phyloP scores from a whole-genome alignment of 805 yeast genomes.

The Ogataea zsoltii region DNA sequence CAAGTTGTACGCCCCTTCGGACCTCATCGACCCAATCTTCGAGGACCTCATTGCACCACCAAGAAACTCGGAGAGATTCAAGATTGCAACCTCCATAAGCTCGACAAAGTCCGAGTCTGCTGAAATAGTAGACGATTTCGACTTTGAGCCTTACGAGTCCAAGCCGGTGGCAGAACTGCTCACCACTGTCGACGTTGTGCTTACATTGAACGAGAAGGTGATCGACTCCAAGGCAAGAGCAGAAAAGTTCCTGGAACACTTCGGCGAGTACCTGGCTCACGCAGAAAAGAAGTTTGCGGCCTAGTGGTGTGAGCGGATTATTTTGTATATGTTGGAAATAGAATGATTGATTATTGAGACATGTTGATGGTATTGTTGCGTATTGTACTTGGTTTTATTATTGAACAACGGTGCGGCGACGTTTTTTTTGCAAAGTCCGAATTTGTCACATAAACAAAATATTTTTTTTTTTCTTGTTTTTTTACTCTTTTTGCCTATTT shows the following conservation, averaged over 20 bases:
- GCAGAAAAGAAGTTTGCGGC: constrained; percentile 20
- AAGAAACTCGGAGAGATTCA: constrained; percentile 44
- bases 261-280: constrained; percentile 24
- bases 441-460: no score
- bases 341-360: no score
- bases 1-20: constrained; percentile 40
- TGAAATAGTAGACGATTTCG: constrained; percentile 26
- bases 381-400: no score
- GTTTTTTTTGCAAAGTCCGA: no score
- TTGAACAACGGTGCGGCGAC: no score
- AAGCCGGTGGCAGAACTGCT: constrained; percentile 19
- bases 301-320: neutral
- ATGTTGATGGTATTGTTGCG: no score
- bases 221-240: constrained; percentile 51
- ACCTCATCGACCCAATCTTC: constrained; percentile 57
- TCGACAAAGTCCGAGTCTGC: constrained; percentile 13
- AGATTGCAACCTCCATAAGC: constrained; percentile 32
- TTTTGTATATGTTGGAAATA: neutral
- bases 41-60: constrained; percentile 57
- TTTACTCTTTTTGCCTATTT: no score
- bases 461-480: no score
- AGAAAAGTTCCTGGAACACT: constrained; percentile 28
- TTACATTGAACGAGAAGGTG: constrained; percentile 41
- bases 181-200: constrained; percentile 36
- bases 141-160: constrained; percentile 26